Evolutionary conservation across 2,329 filamentous ascomycete genomes (phyloP).

Genomic region (Cryphonectria parasitica): DNA sequence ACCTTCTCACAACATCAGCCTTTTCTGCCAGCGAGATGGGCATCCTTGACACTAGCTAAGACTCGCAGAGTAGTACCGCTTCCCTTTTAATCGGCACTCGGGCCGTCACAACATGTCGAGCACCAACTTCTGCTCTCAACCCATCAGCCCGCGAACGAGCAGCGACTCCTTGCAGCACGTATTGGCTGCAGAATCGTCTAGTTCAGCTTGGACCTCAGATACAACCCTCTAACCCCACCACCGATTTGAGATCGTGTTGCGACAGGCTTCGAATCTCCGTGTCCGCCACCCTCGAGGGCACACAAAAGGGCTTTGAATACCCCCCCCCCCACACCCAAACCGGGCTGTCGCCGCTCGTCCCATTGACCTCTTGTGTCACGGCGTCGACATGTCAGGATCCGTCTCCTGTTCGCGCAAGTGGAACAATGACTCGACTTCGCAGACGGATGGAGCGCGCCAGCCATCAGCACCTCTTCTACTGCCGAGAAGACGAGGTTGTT

Average conservation of each 20-base stretch:
- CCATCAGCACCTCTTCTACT: too few relatives aligned
- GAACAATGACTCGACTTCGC: too few relatives aligned
- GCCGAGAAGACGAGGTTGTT: neutral
- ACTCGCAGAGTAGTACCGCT: constrained; percentile 32
- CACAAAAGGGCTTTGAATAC: constrained; percentile 39
- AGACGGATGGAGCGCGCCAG: too few relatives aligned
- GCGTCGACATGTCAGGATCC: too few relatives aligned
- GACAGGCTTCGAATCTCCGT: constrained; percentile 40
- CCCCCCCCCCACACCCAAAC: constrained; percentile 28
- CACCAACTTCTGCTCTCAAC: constrained; percentile 12
- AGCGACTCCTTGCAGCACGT: constrained; percentile 39
- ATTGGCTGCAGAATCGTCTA: constrained; percentile 43
- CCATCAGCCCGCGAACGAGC: constrained; percentile 25
- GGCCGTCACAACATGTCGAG: constrained; percentile 24
- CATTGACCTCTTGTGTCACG: too few relatives aligned
- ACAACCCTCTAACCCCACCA: constrained; percentile 41
- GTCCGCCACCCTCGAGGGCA: constrained; percentile 40
- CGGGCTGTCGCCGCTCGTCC: constrained; percentile 17
- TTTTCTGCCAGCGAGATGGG: constrained; percentile 27
- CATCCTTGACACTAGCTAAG: constrained; percentile 30
- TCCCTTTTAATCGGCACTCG: constrained; percentile 25
- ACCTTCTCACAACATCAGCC: constrained; percentile 16
- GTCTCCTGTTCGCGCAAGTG: too few relatives aligned
- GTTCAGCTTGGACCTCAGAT: constrained; percentile 37
- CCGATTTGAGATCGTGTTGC: constrained; percentile 42